Base-by-base conservation (phyloP, 1,284 basidiomycete genomes). In the Fomitiporia mediterranea region DNA sequence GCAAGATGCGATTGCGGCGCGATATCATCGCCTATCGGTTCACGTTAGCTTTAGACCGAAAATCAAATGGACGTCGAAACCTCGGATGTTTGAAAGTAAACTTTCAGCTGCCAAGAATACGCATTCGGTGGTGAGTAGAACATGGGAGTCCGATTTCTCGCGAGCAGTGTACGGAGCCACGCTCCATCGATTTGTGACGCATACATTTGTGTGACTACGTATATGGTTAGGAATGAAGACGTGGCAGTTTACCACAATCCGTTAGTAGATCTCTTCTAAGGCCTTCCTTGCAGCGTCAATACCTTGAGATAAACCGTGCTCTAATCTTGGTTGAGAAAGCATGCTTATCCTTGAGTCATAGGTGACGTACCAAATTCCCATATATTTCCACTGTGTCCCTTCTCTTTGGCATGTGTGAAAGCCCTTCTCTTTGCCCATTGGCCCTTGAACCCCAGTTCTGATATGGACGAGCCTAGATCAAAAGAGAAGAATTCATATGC, bases 341-440 rank as follows among this genome's bases (percentile, higher is more conserved):
- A 3, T 8, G 23, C 17, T 9, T 15, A 4, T 6, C 42, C 7
- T 35, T n/a, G 19, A 11, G 32, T 53, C 28, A 58, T 28, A 25
- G n/a, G 38, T n/a, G 13, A 63, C 77, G 60, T 62, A 79, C 83
- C 81, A 65, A 74, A 86, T 67, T 87, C 83, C 85, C 85, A 87
- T 25, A 77, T 65, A 50, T 73, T 74, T 27, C 68, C 69, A 9
- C 71, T 72, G 11, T 68, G 49, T 23, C 77, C 74, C 25, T 69
- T 68, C 42, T 70, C 67, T 6, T 63, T 56, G 5, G 71, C 73
- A 61, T 83, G 80, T 57, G 81, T 79, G 15, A 61, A 68, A 13
- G 65, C 69, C 39, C 84, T 71, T 35, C 72, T 70, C 63, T 75
- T 78, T 42, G 74, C 70, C 84, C 85, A 87, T 42, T 77, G 74